These are phyloP conservation scores for Penicillium simplicissimum DNA, from an alignment of 495 filamentous ascomycete genomes.

Conservation along the genomic window DNA sequence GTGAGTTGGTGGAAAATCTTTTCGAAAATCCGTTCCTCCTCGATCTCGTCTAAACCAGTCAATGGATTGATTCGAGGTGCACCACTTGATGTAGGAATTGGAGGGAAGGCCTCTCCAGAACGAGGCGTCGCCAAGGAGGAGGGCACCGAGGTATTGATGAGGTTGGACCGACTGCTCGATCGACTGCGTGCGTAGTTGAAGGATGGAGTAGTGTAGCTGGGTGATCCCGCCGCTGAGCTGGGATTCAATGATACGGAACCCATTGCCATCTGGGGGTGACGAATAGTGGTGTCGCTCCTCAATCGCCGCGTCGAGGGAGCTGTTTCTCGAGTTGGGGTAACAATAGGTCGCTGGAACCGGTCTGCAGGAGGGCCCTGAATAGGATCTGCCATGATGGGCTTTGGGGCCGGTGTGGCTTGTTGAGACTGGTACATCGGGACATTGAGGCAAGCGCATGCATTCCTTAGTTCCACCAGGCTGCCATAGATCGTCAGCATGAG, in stretches of 20 bases:
- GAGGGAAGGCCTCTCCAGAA: conserved; percentile 75
- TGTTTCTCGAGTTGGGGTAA: conserved; percentile 63
- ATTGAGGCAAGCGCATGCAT: conserved; percentile 49
- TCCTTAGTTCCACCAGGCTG: conserved; percentile 73
- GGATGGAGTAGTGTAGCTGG: conserved; percentile 36
- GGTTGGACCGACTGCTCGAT: conserved; percentile 53
- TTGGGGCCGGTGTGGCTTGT: conserved; percentile 29
- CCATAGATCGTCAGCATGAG: conserved; percentile 79
- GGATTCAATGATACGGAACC: conserved; percentile 29
- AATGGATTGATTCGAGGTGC: conserved; percentile 51
- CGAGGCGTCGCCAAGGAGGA: conserved; percentile 64
- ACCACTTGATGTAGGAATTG: conserved; percentile 45
- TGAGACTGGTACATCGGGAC: conserved; percentile 26
- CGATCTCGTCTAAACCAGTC: conserved; percentile 61
- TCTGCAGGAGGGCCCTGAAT: conserved; percentile 28
- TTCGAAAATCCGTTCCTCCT: conserved; percentile 79
- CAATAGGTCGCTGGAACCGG: conserved; percentile 48
- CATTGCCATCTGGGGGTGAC: conserved; percentile 50
- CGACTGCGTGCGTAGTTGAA: conserved; percentile 46
- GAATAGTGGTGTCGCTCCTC: conserved; percentile 63
- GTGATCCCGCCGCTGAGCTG: conserved; percentile 36
- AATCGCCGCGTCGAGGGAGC: conserved; percentile 49
- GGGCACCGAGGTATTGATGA: conserved; percentile 48
- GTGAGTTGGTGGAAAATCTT: conserved; percentile 73
- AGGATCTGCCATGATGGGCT: conserved; percentile 28